Evolutionary conservation across 768 basidiomycete species (phyloP), one percentile per base, ranked within the genome.

Genomic region (Mycena sanguinolenta): DNA sequence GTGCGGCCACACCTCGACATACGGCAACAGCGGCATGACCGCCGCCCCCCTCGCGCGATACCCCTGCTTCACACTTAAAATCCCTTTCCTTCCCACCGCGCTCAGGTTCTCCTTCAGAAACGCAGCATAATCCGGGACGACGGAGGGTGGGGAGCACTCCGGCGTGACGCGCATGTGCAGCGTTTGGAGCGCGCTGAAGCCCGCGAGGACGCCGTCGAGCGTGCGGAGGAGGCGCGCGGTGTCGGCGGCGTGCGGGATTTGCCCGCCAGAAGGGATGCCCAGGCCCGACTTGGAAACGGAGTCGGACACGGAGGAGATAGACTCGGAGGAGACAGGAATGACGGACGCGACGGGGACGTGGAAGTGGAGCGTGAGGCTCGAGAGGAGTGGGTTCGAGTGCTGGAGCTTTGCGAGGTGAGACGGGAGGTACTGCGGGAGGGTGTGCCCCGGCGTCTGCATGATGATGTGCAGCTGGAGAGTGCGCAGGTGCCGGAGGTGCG

Each of bases 401-500:
- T 65, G 70, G 19, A 66, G 30, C 16, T 36, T 42, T 5, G 32
- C 30, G 44, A 71, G 12, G 60, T 54, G 19, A 21, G 9, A 19
- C 0, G 65, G 65, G 28, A 71, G 61, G 55, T 30, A 57, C 23
- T 21, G 36, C 38, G 70, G 65, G 61, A 71, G 9, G 32, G 23
- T 27, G 23, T 39, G 9, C 38, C n/a, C 6, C 4, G 27, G n/a
- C 25, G 28, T 10, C 19, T 63, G 38, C 60, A 66, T 67, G 55
- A 71, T 54, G 46, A 71, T n/a, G 30, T 67, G 65, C 12, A 71
- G 32, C 23, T 63, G 54, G 23, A 71, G 13, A 19, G 44, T 34
- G 32, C 61, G 65, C 36, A 71, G 46, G 19, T 3, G 34, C 7
- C 12, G 39, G 16, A 71, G 57, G 23, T 54, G 60, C 27, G 65